These are phyloP conservation scores for Malania oleifera DNA, from an alignment of 164 flowering plant species.

Conservation along the genomic window DNA sequence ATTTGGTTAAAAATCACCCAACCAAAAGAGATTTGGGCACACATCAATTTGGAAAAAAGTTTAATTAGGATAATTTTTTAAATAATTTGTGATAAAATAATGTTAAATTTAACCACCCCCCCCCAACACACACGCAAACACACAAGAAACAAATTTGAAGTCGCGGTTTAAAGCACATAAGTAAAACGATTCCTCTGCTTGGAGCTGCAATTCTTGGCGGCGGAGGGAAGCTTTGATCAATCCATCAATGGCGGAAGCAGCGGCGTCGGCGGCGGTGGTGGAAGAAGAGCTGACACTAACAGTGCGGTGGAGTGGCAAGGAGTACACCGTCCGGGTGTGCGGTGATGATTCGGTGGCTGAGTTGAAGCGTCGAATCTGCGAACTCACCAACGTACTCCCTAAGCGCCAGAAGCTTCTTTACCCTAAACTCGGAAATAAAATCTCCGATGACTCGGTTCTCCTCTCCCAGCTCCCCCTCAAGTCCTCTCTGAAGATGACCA, in stretches of 20 bases:
- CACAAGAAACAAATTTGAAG: no score
- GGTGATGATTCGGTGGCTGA: constrained; percentile 91
- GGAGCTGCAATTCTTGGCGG: no score
- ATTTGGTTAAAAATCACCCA: no score
- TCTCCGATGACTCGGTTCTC: constrained; percentile 67
- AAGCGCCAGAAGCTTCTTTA: constrained; percentile 96
- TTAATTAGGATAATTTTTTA: no score
- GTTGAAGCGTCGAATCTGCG: constrained; percentile 85
- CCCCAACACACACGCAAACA: no score
- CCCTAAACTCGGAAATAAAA: constrained; percentile 77
- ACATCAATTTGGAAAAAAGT: no score
- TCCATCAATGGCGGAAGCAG: constrained; percentile 22
- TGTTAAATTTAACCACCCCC: no score
- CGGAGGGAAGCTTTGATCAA: no score
- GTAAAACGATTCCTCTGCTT: no score
- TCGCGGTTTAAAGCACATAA: no score
- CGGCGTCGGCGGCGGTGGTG: constrained; percentile 23
- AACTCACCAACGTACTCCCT: constrained; percentile 81
- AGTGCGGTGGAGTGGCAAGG: constrained; percentile 95
- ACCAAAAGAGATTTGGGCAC: no score
- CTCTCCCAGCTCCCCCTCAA: constrained; percentile 77
- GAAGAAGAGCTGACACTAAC: constrained; percentile 85
- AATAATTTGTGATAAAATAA: no score
- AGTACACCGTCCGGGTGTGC: constrained; percentile 86
- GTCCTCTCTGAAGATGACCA: constrained; percentile 89